A percentile compares a stretch with the other conserved stretches of the same genome.
Evolutionary conservation across 768 basidiomycete species (phyloP).

Genomic region (Tulasnella calospora): DNA sequence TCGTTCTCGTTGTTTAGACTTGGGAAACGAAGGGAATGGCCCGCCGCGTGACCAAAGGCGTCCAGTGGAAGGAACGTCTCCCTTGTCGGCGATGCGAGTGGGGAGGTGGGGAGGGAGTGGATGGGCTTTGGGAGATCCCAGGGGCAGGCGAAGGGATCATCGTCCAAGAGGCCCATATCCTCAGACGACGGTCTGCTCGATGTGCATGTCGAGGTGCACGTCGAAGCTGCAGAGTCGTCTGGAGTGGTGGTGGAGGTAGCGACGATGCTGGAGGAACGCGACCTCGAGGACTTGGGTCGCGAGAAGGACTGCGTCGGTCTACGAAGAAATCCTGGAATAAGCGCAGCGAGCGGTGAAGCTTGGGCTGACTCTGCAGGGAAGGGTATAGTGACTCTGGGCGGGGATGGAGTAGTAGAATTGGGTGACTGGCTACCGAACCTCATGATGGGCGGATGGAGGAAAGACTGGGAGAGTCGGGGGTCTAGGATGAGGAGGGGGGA

Average conservation of each 20-base stretch:
- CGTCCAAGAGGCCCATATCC: constrained; percentile 13
- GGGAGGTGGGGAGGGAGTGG: constrained; percentile 9
- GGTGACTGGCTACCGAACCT: constrained; percentile 3
- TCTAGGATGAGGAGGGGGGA: neutral
- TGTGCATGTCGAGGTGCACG: neutral
- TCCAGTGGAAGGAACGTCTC: neutral
- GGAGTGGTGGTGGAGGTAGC: neutral
- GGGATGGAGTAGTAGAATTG: neutral
- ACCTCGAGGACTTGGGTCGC: neutral
- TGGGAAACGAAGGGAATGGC: neutral
- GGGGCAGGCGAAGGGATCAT: constrained; percentile 22
- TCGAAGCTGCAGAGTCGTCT: neutral
- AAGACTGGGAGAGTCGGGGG: neutral
- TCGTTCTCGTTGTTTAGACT: constrained; percentile 1
- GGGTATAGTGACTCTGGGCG: neutral
- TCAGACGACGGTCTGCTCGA: neutral
- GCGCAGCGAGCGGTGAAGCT: constrained; percentile 16
- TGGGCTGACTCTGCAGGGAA: neutral
- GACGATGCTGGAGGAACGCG: constrained; percentile 3
- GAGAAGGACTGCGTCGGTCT: neutral
- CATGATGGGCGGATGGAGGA: neutral
- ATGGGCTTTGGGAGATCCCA: neutral
- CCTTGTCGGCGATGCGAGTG: neutral
- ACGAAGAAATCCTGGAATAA: constrained; percentile 12
- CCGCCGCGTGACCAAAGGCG: neutral